Base-by-base conservation (phyloP, 805 yeast genomes). In the Scheffersomyces stipitis region DNA sequence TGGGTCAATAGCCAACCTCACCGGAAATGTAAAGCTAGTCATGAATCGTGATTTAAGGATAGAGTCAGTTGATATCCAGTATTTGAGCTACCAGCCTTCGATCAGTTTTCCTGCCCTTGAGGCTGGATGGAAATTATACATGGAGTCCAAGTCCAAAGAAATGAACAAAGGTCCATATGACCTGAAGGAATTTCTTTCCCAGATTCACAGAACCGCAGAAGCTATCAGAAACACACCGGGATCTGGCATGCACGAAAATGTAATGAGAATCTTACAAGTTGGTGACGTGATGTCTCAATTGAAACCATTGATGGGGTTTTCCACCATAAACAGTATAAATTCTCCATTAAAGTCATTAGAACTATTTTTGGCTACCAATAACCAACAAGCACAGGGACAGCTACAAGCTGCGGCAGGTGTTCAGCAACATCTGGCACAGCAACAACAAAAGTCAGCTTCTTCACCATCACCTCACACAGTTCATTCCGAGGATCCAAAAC, bases 281-380 rank as follows among this genome's bases (percentile, higher is more conserved):
- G 75, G 88, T 28, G 93, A 86, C 57, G 82, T 83, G 7, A 83
- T 88, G 87, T 71, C 88, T 0, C 77, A 78, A 42, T 68, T 87
- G 44, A 73, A 76, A 37, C 80, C 84, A 4, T 62, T 88, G 37
- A 80, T 86, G 79, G 64, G 71, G 8, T 78, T 71, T 46, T 73
- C 85, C 7, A 63, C 66, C 38, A 59, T 71, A 5, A 65, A 66
- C 22, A 69, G 76, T 17, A 67, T 75, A 3, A 58, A 58, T 4
- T 75, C 81, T 23, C 86, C 89, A 0, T 42, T 78, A 28, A 74
- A 71, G 16, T 77, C 85, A 0, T 62, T 83, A 36, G 78, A 73
- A 36, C 48, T 66, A 28, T 66, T 62, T 37, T 54, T 65, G 52
- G 43, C 51, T 9, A 44, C 55, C 9, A 49, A 47, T 18, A 48